These are phyloP conservation scores for Copromyces sp. DNA, from an alignment of 495 filamentous ascomycete species.

Conservation along the genomic window DNA sequence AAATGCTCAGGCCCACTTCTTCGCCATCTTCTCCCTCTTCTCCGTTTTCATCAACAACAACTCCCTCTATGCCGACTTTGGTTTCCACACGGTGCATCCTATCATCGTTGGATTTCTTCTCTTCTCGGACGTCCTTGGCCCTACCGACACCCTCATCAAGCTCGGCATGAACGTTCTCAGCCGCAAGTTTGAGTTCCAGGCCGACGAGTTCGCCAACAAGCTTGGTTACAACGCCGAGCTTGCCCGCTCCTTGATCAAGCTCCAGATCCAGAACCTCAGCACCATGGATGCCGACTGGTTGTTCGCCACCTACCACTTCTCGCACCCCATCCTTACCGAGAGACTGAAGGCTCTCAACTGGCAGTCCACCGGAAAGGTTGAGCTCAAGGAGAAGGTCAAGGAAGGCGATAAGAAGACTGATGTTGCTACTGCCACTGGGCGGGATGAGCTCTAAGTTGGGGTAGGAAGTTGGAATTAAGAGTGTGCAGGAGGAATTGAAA, in stretches of 20 bases:
- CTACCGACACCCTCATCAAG: slow-evolving; percentile 87
- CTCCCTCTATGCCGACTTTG: slow-evolving; percentile 83
- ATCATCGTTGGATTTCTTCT: slow-evolving; percentile 95
- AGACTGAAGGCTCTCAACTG: slow-evolving; percentile 82
- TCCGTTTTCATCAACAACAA: slow-evolving; percentile 94
- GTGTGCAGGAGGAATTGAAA: background rate
- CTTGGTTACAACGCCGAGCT: slow-evolving; percentile 83
- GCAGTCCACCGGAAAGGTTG: slow-evolving; percentile 40
- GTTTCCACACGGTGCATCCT: slow-evolving; percentile 73
- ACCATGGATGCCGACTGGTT: slow-evolving; percentile 98
- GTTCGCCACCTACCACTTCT: slow-evolving; percentile 97
- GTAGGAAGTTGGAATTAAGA: background rate
- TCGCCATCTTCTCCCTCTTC: slow-evolving; percentile 94
- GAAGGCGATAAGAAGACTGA: slow-evolving; percentile 20
- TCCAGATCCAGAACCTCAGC: slow-evolving; percentile 95
- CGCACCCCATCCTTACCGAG: slow-evolving; percentile 92
- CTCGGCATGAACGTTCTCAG: slow-evolving; percentile 93
- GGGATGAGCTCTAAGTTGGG: slow-evolving; percentile 25
- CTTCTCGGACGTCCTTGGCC: slow-evolving; percentile 86
- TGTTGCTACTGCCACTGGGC: slow-evolving; percentile 21
- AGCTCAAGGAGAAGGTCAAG: slow-evolving; percentile 26
- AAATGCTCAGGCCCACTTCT: slow-evolving; percentile 53
- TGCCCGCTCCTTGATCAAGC: slow-evolving; percentile 81
- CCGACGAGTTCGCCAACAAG: slow-evolving; percentile 75
- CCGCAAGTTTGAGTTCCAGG: slow-evolving; percentile 89